These are phyloP conservation scores for Ceratocystiopsis minuta DNA, from an alignment of 2,329 filamentous ascomycete species.

Conservation along the genomic window DNA sequence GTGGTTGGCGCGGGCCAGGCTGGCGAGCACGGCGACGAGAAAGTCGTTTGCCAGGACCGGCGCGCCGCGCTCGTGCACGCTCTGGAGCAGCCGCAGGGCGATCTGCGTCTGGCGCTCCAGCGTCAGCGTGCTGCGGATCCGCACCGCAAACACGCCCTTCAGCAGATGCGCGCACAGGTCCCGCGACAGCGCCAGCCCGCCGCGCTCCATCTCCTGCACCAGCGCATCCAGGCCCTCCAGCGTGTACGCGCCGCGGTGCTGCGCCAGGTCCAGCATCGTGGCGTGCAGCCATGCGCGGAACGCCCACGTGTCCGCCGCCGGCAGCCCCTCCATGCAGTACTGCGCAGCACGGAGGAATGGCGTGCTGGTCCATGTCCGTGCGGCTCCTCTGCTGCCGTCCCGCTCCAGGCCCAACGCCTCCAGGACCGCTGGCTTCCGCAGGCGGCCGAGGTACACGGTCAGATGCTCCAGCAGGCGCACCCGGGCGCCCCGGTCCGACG, in stretches of 20 bases:
- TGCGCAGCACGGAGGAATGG: not conserved
- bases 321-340: slow-evolving; percentile 9
- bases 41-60: slow-evolving; percentile 26
- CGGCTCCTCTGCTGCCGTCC: not conserved
- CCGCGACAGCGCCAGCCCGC: slow-evolving; percentile 19
- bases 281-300: slow-evolving; percentile 16
- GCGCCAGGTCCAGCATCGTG: slow-evolving; percentile 10
- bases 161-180: slow-evolving; percentile 21
- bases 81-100: slow-evolving; percentile 25
- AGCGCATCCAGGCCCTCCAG: slow-evolving; percentile 11
- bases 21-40: slow-evolving; percentile 30
- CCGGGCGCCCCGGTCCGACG: slow-evolving; percentile 12
- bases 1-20: slow-evolving; percentile 16
- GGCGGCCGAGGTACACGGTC: slow-evolving; percentile 9
- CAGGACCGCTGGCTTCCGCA: slow-evolving; percentile 1
- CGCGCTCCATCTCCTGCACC: slow-evolving; percentile 21
- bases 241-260: slow-evolving; percentile 2
- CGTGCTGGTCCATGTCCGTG: no score
- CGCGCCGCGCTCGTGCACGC: slow-evolving; percentile 27
- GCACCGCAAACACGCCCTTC: slow-evolving; percentile 17
- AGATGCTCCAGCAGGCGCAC: slow-evolving; percentile 12
- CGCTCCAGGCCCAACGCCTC: not conserved
- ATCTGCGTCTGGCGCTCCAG: slow-evolving; percentile 18
- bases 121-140: not conserved
- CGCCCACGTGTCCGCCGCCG: slow-evolving; percentile 16